These are phyloP conservation scores for Didymella pomorum DNA, from an alignment of 2,329 filamentous ascomycete genomes.

Conservation along the genomic window DNA sequence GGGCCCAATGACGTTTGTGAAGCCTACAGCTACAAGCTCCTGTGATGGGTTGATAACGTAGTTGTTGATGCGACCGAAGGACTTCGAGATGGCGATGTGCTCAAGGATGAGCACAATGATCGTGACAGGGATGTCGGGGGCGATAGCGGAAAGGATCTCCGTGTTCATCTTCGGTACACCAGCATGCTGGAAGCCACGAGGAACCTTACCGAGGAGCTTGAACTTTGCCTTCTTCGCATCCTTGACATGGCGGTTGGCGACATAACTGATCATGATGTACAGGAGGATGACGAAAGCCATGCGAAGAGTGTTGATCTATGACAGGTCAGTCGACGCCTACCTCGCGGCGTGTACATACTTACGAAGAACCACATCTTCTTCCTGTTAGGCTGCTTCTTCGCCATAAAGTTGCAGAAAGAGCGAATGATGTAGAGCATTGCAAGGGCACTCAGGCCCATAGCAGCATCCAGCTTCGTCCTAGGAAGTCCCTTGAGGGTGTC, in stretches of 20 bases:
- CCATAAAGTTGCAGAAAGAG: constrained; percentile 67
- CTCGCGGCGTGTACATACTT: constrained; percentile 3
- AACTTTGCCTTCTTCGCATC: constrained; percentile 67
- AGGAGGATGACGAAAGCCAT: constrained; percentile 91
- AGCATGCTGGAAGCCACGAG: constrained; percentile 85
- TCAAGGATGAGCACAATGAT: constrained; percentile 95
- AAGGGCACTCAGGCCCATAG: constrained; percentile 84
- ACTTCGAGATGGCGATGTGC: constrained; percentile 97
- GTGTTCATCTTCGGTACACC: constrained; percentile 73
- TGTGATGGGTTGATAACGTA: constrained; percentile 98
- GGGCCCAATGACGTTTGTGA: constrained; percentile 87
- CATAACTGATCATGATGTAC: constrained; percentile 89
- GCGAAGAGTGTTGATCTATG: constrained; percentile 74
- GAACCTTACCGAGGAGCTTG: constrained; percentile 76
- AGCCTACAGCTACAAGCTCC: constrained; percentile 92
- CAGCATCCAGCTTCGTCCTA: constrained; percentile 76
- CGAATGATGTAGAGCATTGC: constrained; percentile 76
- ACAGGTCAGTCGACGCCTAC: background rate
- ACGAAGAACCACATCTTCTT: constrained; percentile 87
- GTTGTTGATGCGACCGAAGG: constrained; percentile 93
- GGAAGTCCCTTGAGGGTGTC: constrained; percentile 79
- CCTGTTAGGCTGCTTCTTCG: constrained; percentile 72
- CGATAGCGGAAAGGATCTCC: constrained; percentile 72
- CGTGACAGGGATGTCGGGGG: constrained; percentile 77
- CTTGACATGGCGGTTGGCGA: constrained; percentile 69